Evolutionary conservation across 371 early-diverging fungal species (phyloP).

Genomic region (Mortierella polycephala): DNA sequence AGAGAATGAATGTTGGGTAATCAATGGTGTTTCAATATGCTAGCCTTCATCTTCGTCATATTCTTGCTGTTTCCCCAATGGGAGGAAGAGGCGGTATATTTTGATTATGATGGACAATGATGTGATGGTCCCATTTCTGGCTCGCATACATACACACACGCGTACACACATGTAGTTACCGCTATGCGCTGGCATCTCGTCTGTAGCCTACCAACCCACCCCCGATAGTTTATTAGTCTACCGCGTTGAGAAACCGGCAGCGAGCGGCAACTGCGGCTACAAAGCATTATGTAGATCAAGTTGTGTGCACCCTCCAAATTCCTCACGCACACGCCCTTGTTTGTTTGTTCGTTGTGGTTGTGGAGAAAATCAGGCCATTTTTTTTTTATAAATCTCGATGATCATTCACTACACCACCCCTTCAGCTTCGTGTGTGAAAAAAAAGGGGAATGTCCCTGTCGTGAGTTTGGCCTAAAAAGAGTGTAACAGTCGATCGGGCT

Average conservation of each 20-base stretch:
- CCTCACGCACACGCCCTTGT: constrained; percentile 15
- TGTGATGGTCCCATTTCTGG: too few relatives aligned
- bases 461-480: too few relatives aligned
- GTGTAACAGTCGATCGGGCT: constrained; percentile 2
- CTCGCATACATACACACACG: too few relatives aligned
- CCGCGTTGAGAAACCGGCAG: too few relatives aligned
- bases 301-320: constrained; percentile 4
- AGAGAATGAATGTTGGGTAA: neutral
- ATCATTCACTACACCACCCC: constrained; percentile 3
- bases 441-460: too few relatives aligned
- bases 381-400: constrained; percentile 26
- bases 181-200: too few relatives aligned
- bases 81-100: neutral
- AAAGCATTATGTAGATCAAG: constrained; percentile 15
- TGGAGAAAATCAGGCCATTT: constrained; percentile 41
- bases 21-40: neutral
- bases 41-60: neutral
- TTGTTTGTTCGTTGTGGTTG: constrained; percentile 17
- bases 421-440: neutral
- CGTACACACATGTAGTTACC: too few relatives aligned
- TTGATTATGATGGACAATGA: too few relatives aligned
- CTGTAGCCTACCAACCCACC: too few relatives aligned
- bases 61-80: neutral
- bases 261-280: too few relatives aligned
- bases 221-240: too few relatives aligned